phyloP scores from a whole-genome alignment of 2,329 filamentous ascomycete genomes.

The Elsinoe necatrix region DNA sequence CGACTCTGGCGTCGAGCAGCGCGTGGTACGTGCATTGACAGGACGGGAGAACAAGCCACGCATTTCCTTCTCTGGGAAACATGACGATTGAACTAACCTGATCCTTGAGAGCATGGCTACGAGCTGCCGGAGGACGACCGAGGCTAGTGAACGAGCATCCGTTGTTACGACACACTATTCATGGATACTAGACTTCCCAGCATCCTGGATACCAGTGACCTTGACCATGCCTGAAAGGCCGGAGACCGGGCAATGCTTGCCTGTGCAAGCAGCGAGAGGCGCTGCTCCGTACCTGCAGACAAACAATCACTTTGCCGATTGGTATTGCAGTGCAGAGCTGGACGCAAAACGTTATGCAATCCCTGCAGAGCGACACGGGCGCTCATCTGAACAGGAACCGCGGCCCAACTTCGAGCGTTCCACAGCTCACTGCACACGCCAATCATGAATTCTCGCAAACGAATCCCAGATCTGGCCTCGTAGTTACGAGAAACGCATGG shows the following conservation, averaged over 20 bases:
- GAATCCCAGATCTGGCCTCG: conserved; percentile 2
- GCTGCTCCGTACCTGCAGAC: neutral
- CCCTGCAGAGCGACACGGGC: neutral
- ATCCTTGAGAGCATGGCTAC: neutral
- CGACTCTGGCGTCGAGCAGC: conserved; percentile 5
- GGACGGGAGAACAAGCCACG: conserved; percentile 6
- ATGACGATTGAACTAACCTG: conserved; percentile 4
- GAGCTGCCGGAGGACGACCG: conserved; percentile 6
- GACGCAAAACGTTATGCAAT: neutral
- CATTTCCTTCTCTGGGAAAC: conserved; percentile 11
- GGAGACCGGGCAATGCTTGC: neutral
- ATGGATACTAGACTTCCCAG: neutral
- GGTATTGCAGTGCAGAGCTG: neutral
- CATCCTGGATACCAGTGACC: neutral
- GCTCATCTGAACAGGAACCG: neutral
- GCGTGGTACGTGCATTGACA: conserved; percentile 12
- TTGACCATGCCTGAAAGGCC: neutral
- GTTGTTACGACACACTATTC: neutral
- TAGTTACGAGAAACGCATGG: neutral
- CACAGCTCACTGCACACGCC: neutral
- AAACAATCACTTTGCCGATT: neutral
- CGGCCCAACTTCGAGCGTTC: neutral
- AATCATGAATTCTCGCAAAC: neutral
- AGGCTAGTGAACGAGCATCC: neutral
- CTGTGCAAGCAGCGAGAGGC: neutral